Evolutionary conservation across 306 rosid species (phyloP), one percentile per base, ranked within the genome.

Genomic region (Alnus glutinosa): DNA sequence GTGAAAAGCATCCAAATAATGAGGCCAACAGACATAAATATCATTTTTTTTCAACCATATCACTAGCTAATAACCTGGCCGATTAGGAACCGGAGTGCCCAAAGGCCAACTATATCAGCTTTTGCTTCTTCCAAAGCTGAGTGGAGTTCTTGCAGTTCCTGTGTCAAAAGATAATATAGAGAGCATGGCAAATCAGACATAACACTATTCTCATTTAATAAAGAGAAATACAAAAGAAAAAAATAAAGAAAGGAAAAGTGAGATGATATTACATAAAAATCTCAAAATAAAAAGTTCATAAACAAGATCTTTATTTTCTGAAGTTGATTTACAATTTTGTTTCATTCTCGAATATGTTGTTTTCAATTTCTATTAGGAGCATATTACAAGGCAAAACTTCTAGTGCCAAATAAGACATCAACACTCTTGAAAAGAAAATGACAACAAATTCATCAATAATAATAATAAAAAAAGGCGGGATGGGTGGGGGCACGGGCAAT

Each of bases 101-200:
- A 92, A 39, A 95, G 96, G 77, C 98, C 98, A 71, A 95, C 98
- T 79, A 95, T 92, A 78, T 95, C 98, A 78, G 98, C 98, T 87
- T 92, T 95, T 84, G 98, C 98, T 88, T 92, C 98, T 90, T 92
- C 98, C 68, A 95, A 70, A 86, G 97, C 92, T 4, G 98, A 92
- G 86, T 95, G 85, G 78, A 95, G 90, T 84, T 95, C 98, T 92
- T 95, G 89, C 74, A 95, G 85, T 84, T 95, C 98, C 98, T 95
- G 89, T 61, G 77, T 80, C 77, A 79, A 84, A 84, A 75, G 73
- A 80, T 55, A 57, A 54, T 46, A 77, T 75, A 3, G 46, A 80
- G 70, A 61, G 71, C 46, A 46, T 37, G 16, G 36, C 7, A 37
- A 64, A 64, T 18, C 70, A 36, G 19, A 34, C 11, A 55, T 55